phyloP scores from a whole-genome alignment of 2,329 filamentous ascomycete species.

The Cladosporium sp. region DNA sequence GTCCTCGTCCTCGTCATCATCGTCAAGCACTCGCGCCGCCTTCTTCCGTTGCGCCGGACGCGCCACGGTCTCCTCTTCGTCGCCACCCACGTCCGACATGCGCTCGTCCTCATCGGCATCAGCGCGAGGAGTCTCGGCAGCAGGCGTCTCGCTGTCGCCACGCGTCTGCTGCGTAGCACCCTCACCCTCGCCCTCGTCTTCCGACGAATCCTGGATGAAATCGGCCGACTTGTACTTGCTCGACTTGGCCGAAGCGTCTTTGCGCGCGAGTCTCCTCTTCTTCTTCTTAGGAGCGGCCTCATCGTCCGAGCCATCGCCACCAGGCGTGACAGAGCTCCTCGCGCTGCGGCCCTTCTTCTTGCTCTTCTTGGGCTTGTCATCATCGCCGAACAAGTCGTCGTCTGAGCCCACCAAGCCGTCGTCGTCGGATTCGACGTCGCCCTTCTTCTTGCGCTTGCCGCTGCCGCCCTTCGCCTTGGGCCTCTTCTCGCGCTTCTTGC shows the following conservation, averaged over 20 bases:
- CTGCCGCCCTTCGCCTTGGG: constrained; percentile 33
- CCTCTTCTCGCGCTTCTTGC: constrained; percentile 76
- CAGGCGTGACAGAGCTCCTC: constrained; percentile 46
- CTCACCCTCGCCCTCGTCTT: constrained; percentile 47
- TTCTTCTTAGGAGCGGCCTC: constrained; percentile 54
- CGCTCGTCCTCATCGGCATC: constrained; percentile 32
- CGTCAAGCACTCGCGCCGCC: constrained; percentile 36
- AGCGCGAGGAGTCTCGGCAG: constrained; percentile 31
- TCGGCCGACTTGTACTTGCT: constrained; percentile 83
- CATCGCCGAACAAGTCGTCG: constrained; percentile 26
- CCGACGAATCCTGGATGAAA: constrained; percentile 76
- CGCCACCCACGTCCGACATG: constrained; percentile 28
- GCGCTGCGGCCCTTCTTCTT: constrained; percentile 63
- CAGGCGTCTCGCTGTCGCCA: constrained; percentile 24
- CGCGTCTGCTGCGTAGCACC: neutral
- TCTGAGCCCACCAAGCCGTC: constrained; percentile 44
- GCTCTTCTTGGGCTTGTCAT: constrained; percentile 37
- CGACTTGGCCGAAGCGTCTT: constrained; percentile 42
- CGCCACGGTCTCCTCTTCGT: constrained; percentile 24
- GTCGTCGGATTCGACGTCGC: constrained; percentile 48
- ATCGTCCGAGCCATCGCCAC: constrained; percentile 55
- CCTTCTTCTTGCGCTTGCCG: constrained; percentile 51
- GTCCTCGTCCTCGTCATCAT: constrained; percentile 41
- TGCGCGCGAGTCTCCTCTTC: constrained; percentile 62
- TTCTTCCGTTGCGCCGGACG: constrained; percentile 32